Base-by-base conservation (phyloP, 768 basidiomycete species). In the Pilatotrama ljubarskyi region DNA sequence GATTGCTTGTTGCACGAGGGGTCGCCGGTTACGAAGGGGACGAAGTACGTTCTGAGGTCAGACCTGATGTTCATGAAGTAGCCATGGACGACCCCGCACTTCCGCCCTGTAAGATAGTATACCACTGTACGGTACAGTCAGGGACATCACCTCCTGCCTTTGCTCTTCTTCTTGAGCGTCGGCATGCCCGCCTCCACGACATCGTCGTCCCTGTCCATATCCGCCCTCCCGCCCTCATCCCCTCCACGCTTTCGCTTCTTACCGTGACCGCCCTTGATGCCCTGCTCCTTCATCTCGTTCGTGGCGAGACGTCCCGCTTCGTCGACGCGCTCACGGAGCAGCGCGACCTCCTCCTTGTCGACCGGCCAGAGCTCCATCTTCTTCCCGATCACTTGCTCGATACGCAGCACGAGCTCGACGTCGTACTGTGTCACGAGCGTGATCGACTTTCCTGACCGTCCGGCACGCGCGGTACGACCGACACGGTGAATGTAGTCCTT, bases 401-500 rank as follows among this genome's bases (percentile, higher is more conserved):
- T 98, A 9, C 97, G 88, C 73, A 97, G 94, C 5, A 98, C 75
- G 44, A 98, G 82, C 75, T 98, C 97, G 55, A 99, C 94, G 66
- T 99, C 97, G 73, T 98, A 99, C 75, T 99, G 97, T 5, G 96
- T 93, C 22, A 98, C 95, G 41, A 99, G 83, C n/a, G 95, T 97
- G 68, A 99, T 91, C 1, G 93, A 88, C 77, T 98, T 98, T 43
- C 97, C 97, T 1, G 94, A 86, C 42, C 97, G 85, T n/a, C 97
- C 97, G 2, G 97, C 97, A 70, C 97, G 90, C 6, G 97, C 97
- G 32, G 97, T 99, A 57, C 97, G 86, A 38, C 97, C 97, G 10
- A 99, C 97, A 43, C 97, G 87, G 72, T 99, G 97, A 50, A 99
- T 97, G 75, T 99, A 99, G 73, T 98, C 97, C 78, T 99, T 98